phyloP scores from a whole-genome alignment of 108 stramenopile genomes.

The Cyclotella sp. region DNA sequence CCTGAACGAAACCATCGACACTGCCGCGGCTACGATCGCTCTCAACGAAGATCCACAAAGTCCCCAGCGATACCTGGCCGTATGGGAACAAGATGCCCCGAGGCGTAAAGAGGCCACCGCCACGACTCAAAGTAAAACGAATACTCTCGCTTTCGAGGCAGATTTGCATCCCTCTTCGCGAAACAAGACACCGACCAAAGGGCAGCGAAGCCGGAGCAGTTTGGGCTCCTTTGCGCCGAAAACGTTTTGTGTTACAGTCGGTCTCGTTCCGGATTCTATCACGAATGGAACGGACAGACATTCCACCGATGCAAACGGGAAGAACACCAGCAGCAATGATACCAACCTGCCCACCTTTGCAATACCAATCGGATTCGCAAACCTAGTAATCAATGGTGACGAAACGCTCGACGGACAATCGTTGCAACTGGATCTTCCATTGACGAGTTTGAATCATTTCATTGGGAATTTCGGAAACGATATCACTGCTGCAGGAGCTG shows the following conservation, averaged over 20 bases:
- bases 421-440: conserved; percentile 35
- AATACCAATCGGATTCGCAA: conserved; percentile 35
- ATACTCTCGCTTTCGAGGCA: conserved; percentile 45
- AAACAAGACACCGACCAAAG: background rate
- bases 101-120: background rate
- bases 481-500: background rate
- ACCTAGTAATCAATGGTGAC: conserved; percentile 35
- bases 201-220: background rate
- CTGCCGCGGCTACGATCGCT: too few species aligned
- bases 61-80: conserved; percentile 34
- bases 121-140: conserved; percentile 3
- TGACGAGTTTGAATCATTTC: conserved; percentile 27
- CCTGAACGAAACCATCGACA: background rate
- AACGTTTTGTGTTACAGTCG: conserved; percentile 39
- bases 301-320: background rate
- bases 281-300: background rate
- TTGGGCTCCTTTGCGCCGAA: conserved; percentile 34
- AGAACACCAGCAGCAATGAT: background rate
- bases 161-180: conserved; percentile 25
- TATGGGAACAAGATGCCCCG: conserved; percentile 23
- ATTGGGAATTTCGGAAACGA: conserved; percentile 16
- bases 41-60: background rate
- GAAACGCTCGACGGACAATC: conserved; percentile 39
- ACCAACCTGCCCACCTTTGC: conserved; percentile 20
- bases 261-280: conserved; percentile 24